Evolutionary conservation across 106 monocot genomes (phyloP).

Genomic region (Iris macrosiphon): DNA sequence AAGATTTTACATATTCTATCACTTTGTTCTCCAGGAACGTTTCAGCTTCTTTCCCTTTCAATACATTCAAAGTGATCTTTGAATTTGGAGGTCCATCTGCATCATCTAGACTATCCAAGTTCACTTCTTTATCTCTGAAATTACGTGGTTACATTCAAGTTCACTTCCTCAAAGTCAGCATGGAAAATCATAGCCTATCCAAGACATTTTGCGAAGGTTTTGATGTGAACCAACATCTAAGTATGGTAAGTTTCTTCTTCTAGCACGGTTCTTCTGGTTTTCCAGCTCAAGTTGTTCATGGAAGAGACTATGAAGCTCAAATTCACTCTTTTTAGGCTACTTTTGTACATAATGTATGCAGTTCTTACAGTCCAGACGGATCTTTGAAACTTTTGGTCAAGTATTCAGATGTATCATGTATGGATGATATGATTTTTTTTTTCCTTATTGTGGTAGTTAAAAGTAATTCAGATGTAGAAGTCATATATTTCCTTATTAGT

Average conservation of each 20-base stretch:
- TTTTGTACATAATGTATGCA: background rate
- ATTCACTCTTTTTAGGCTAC: background rate
- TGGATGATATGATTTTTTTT: too few relatives aligned
- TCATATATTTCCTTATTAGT: too few relatives aligned
- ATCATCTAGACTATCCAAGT: conserved; percentile 48
- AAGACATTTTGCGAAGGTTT: conserved; percentile 44
- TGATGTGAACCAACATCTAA: conserved; percentile 15
- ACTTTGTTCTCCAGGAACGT: conserved; percentile 34
- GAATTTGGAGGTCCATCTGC: conserved; percentile 61
- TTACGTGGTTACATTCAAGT: conserved; percentile 26
- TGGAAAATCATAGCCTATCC: conserved; percentile 25
- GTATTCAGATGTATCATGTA: too few relatives aligned
- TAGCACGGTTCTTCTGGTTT: background rate
- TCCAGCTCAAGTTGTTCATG: background rate
- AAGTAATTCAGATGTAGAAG: too few relatives aligned
- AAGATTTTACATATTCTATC: background rate
- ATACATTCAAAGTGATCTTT: conserved; percentile 49
- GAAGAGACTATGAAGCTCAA: background rate
- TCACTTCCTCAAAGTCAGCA: conserved; percentile 41
- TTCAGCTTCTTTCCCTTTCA: conserved; percentile 50
- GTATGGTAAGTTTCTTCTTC: conserved; percentile 28
- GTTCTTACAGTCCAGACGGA: background rate
- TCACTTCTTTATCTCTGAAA: conserved; percentile 22
- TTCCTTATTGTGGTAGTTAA: too few relatives aligned
- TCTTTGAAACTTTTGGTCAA: too few relatives aligned